Percentiles rank a stretch among this genome's conserved stretches.
Conservation (phyloP, 495 filamentous ascomycete genomes). For the Penicillium crystallinum region DNA sequence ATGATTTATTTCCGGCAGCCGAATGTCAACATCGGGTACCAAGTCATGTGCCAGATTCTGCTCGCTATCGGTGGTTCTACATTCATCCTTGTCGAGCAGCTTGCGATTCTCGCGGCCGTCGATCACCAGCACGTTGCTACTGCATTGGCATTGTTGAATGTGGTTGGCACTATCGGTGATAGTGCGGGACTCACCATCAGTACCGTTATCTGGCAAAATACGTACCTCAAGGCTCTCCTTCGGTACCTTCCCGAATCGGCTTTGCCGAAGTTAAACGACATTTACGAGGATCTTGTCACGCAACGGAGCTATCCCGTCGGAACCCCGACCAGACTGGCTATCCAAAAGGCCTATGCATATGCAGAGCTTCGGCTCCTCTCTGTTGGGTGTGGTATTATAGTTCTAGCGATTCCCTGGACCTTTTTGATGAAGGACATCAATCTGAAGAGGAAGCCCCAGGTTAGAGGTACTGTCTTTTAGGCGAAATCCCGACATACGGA, state of each 20-base stretch:
- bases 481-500: no score
- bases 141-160: constrained; percentile 53
- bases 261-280: constrained; percentile 32
- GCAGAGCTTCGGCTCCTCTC: constrained; percentile 49
- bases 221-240: constrained; percentile 48
- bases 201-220: constrained; percentile 57
- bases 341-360: constrained; percentile 49
- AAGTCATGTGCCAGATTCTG: constrained; percentile 67
- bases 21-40: constrained; percentile 49
- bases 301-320: constrained; percentile 50
- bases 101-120: constrained; percentile 58
- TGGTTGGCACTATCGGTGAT: constrained; percentile 58
- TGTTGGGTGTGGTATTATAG: constrained; percentile 39
- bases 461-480: constrained; percentile 9
- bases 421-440: constrained; percentile 49
- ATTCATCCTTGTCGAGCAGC: constrained; percentile 54
- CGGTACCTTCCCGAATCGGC: constrained; percentile 47
- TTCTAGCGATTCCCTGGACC: constrained; percentile 36
- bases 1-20: constrained; percentile 61
- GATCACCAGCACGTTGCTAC: constrained; percentile 59
- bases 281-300: constrained; percentile 43
- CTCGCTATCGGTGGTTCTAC: constrained; percentile 57
- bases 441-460: constrained; percentile 43
- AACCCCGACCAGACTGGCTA: constrained; percentile 42
- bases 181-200: constrained; percentile 57